These are phyloP conservation scores for Rubus parviflorus DNA, from an alignment of 306 rosid species.

Conservation along the genomic window DNA sequence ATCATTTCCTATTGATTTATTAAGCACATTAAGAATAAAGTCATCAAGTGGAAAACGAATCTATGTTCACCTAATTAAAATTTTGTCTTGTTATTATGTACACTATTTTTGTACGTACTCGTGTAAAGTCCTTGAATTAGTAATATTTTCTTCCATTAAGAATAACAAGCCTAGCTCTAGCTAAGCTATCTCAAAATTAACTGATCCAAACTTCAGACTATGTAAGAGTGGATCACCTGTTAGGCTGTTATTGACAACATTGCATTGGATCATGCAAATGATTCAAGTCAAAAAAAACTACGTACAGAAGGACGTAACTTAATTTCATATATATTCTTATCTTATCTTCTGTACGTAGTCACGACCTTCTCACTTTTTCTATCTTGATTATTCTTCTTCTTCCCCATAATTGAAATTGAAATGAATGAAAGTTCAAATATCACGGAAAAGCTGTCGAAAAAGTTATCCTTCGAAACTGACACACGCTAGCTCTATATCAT, in stretches of 20 bases:
- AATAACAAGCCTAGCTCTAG: too few species aligned
- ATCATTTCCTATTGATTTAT: background rate
- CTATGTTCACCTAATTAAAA: background rate
- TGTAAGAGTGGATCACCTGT: background rate
- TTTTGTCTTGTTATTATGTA: background rate
- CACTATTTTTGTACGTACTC: background rate
- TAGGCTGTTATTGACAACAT: background rate
- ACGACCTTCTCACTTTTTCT: background rate
- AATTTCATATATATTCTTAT: background rate
- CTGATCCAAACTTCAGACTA: background rate
- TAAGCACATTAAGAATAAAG: background rate
- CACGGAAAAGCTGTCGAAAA: slow-evolving; percentile 14
- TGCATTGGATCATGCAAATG: background rate
- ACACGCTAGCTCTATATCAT: too few species aligned
- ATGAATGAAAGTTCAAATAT: slow-evolving; percentile 11
- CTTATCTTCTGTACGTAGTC: slow-evolving; percentile 12
- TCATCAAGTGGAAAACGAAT: background rate
- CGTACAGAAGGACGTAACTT: slow-evolving; percentile 14
- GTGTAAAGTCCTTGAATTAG: background rate
- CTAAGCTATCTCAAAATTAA: too few species aligned
- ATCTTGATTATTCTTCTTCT: background rate
- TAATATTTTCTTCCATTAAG: background rate
- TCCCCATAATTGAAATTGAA: background rate
- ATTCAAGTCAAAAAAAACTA: slow-evolving; percentile 22
- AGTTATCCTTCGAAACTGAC: background rate